These are phyloP conservation scores for Stephania japonica DNA, from an alignment of 164 flowering plant genomes.

Conservation along the genomic window DNA sequence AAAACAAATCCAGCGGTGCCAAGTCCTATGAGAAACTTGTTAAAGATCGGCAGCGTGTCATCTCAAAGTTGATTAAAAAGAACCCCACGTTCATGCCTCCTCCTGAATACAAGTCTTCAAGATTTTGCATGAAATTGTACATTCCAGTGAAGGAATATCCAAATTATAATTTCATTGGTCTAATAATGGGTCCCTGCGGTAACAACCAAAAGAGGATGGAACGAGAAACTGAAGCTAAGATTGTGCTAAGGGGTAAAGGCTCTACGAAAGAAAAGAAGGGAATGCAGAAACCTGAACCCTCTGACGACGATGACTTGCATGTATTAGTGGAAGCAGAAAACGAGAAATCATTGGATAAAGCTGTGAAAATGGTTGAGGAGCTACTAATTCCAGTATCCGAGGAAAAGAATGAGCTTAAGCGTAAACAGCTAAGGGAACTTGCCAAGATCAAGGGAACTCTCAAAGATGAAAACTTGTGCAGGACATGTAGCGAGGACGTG, in stretches of 20 bases:
- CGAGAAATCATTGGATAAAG: constrained; percentile 36
- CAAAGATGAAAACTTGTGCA: constrained; percentile 13
- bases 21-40: constrained; percentile 22
- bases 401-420: constrained; percentile 26
- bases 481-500: constrained; percentile 23
- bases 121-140: constrained; percentile 37
- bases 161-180: constrained; percentile 39
- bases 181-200: constrained; percentile 43
- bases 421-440: constrained; percentile 30
- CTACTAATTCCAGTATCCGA: constrained; percentile 32
- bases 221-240: constrained; percentile 42
- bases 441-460: constrained; percentile 19
- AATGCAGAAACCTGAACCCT: constrained; percentile 14
- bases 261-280: constrained; percentile 6
- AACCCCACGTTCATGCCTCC: constrained; percentile 32
- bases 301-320: constrained; percentile 40
- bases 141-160: constrained; percentile 47
- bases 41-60: constrained; percentile 24
- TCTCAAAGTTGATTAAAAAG: constrained; percentile 28
- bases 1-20: constrained; percentile 22
- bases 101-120: constrained; percentile 20
- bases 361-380: constrained; percentile 37
- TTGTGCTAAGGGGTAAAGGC: constrained; percentile 36
- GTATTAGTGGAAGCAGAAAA: constrained; percentile 39
- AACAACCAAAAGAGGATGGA: constrained; percentile 41